Evolutionary conservation across 1,139 yeast genomes (phyloP), one percentile per base, ranked within the genome.

Genomic region (Saccharomyces pastorianus): DNA sequence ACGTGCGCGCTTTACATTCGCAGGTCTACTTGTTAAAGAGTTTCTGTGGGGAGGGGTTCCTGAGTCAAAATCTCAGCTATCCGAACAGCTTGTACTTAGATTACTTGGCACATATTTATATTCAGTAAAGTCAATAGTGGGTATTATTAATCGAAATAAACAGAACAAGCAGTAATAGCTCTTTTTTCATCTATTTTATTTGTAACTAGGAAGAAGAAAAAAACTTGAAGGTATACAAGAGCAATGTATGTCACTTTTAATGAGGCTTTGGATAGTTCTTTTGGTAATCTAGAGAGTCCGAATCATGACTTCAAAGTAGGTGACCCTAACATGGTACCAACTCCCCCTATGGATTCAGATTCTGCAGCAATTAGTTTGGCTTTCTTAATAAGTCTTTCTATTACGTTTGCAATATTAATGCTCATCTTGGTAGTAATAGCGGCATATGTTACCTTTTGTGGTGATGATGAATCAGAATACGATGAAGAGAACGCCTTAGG

Each of bases 331-430:
- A 47, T 41, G n/a, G 44, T 50, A 46, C 53, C 51, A 26, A 52
- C 56, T 73, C 72, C 60, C 70, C 72, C 58, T 57, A 66, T 62
- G 54, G 72, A 59, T 60, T 51, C 58, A 7, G 67, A 64, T 49
- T 53, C 64, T 11, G 69, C 61, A 20, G 58, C 69, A 1, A 60
- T 75, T 68, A 73, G 72, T 56, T 51, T 75, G 5, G 75, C 76
- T 2, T 67, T 75, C 54, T 64, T 75, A n/a, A 70, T 75, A 32
- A 71, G 74, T 13, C 55, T 75, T 11, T 69, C 76, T 0, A 70
- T 74, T 0, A 72, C 76, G 0, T 64, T 75, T 50, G 76, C 76
- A 1, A 66, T 72, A 9, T 51, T 74, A 31, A 66, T 74, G 62
- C 59, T 75, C 20, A 56, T 73, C 6, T 54, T 75, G 8, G 57